These are phyloP conservation scores for Apiosordaria backusii DNA, from an alignment of 495 filamentous ascomycete genomes.

Conservation along the genomic window DNA sequence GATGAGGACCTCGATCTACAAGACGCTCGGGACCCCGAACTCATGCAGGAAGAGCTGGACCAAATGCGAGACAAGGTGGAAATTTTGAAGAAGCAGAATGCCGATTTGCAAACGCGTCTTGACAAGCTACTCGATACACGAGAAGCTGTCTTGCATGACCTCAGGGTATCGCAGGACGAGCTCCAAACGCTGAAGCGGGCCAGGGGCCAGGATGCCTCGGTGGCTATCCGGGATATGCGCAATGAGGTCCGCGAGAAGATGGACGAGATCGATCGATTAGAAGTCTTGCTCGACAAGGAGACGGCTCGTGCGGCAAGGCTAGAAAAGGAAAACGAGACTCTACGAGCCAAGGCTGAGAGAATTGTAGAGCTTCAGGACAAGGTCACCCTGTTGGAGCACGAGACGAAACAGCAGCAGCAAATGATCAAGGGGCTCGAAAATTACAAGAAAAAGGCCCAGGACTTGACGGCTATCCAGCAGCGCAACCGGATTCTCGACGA, in stretches of 20 bases:
- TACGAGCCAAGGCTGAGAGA: conserved; percentile 42
- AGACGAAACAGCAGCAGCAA: conserved; percentile 70
- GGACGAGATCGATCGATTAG: conserved; percentile 34
- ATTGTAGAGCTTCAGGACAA: conserved; percentile 49
- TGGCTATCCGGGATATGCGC: conserved; percentile 36
- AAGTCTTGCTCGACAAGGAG: conserved; percentile 39
- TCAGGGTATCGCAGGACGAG: conserved; percentile 29
- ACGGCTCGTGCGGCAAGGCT: conserved; percentile 28
- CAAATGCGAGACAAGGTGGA: conserved; percentile 31
- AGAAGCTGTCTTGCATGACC: conserved; percentile 28
- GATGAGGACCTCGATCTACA: conserved; percentile 16
- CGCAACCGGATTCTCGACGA: conserved; percentile 48
- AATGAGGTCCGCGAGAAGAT: conserved; percentile 42
- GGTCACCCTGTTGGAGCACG: conserved; percentile 63
- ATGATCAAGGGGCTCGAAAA: conserved; percentile 75
- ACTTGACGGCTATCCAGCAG: conserved; percentile 40
- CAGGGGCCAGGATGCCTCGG: conserved; percentile 27
- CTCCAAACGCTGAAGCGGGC: conserved; percentile 29
- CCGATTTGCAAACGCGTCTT: conserved; percentile 32
- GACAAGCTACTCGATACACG: conserved; percentile 34
- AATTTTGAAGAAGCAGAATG: conserved; percentile 31
- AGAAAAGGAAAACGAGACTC: conserved; percentile 43
- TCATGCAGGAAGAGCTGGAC: conserved; percentile 34
- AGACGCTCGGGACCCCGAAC: conserved; percentile 28
- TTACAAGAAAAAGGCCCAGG: conserved; percentile 70